A percentile compares a stretch with the other conserved stretches of the same genome.
These are phyloP conservation scores for Meira nashicola DNA, from an alignment of 1,284 basidiomycete species.

Conservation along the genomic window DNA sequence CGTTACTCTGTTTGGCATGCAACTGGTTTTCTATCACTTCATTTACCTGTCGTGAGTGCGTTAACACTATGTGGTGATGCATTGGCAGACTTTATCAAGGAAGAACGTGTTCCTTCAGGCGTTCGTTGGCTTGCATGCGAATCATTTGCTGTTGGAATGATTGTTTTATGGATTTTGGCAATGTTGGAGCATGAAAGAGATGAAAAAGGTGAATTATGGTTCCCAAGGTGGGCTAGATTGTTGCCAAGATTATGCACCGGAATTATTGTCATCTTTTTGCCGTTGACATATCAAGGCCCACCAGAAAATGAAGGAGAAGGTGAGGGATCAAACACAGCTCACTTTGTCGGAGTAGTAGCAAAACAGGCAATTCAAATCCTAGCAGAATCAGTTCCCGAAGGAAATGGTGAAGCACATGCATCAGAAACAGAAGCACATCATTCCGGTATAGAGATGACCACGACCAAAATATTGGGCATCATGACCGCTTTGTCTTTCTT, in stretches of 20 bases:
- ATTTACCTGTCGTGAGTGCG: conserved; percentile 34
- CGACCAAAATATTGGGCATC: conserved; percentile 23
- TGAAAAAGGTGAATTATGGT: conserved; percentile 27
- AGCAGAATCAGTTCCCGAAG: not conserved
- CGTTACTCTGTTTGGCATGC: conserved; percentile 10
- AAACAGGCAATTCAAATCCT: not conserved
- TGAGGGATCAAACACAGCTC: conserved; percentile 18
- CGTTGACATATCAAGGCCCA: conserved; percentile 25
- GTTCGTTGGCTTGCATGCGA: conserved; percentile 34
- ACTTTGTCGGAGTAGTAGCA: conserved; percentile 21
- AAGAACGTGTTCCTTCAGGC: conserved; percentile 24
- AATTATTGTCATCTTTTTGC: conserved; percentile 30
- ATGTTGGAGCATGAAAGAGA: conserved; percentile 35
- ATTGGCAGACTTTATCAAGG: conserved; percentile 32
- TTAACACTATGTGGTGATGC: conserved; percentile 40
- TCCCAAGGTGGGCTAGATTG: conserved; percentile 25
- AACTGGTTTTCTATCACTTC: conserved; percentile 25
- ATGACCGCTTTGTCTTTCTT: conserved; percentile 20
- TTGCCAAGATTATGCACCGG: conserved; percentile 26
- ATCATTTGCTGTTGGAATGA: conserved; percentile 33
- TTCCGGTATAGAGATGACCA: conserved; percentile 11
- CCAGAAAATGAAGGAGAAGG: conserved; percentile 3
- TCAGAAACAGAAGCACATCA: not conserved
- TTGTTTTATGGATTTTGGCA: conserved; percentile 26
- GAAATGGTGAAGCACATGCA: not conserved